Percentiles rank a stretch among this genome's conserved stretches.
phyloP scores from a whole-genome alignment of 768 basidiomycete species.

The Favolaschia claudopus region DNA sequence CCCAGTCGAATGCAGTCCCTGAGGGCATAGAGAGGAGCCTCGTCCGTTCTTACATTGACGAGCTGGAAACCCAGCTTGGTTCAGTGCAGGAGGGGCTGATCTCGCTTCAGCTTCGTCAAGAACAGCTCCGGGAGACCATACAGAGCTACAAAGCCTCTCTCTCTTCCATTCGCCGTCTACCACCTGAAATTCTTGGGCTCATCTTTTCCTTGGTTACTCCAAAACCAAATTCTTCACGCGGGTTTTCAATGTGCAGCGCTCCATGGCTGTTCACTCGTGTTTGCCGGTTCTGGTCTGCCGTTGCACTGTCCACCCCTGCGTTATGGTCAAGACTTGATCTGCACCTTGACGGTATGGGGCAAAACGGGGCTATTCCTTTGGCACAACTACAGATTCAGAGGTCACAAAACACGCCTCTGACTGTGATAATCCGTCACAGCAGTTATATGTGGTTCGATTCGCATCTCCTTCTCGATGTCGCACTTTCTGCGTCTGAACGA shows the following conservation, averaged over 20 bases:
- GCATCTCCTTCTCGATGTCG: not conserved
- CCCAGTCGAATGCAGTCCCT: no score
- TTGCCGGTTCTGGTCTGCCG: conserved; percentile 2
- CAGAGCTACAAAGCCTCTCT: no score
- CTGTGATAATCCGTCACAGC: not conserved
- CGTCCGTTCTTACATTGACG: no score
- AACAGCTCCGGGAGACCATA: no score
- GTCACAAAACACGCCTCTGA: not conserved
- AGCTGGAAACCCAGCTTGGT: no score
- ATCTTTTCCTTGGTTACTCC: conserved; percentile 3
- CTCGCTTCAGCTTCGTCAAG: no score
- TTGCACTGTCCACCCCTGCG: conserved; percentile 4
- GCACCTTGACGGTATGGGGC: not conserved
- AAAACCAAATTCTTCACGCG: not conserved
- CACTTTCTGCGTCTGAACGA: not conserved
- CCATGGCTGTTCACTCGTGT: conserved; percentile 8
- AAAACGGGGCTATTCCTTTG: not conserved
- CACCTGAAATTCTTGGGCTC: conserved; percentile 4
- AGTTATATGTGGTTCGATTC: not conserved
- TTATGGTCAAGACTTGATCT: conserved; percentile 12
- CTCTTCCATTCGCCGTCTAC: not conserved
- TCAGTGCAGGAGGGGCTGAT: no score
- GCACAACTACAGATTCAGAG: not conserved
- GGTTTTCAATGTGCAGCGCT: not conserved
- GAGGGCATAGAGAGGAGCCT: no score